Conservation (phyloP, 1,284 basidiomycete species). For the Erythrobasidium hasegawianum region DNA sequence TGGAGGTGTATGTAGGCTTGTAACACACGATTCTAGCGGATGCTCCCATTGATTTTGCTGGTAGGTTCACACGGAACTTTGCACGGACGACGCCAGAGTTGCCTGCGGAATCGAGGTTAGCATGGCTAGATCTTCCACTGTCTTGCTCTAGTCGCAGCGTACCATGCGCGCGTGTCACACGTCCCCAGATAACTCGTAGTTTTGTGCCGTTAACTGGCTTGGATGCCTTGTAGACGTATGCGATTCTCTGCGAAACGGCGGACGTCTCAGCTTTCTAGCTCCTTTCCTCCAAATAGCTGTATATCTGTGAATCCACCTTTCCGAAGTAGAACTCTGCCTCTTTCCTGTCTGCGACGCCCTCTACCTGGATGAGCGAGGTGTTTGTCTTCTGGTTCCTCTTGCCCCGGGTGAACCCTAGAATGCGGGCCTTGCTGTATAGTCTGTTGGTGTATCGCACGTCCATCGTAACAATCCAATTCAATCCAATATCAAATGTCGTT, state of each 20-base stretch:
- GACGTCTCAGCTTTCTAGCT: conserved; percentile 6
- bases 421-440: conserved; percentile 91
- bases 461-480: background rate
- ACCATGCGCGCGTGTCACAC: conserved; percentile 83
- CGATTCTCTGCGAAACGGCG: conserved; percentile 67
- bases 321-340: conserved; percentile 96
- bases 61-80: conserved; percentile 96
- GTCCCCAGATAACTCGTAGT: conserved; percentile 55
- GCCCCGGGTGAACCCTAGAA: conserved; percentile 96
- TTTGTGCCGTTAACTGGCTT: conserved; percentile 50
- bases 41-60: conserved; percentile 91
- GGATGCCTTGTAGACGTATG: conserved; percentile 75
- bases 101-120: conserved; percentile 48
- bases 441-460: background rate
- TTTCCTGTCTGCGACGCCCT: conserved; percentile 89
- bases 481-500: background rate
- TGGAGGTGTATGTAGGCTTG: conserved; percentile 27
- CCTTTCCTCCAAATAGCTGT: background rate
- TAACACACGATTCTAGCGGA: conserved; percentile 81
- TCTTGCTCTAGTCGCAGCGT: background rate
- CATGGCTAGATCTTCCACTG: background rate
- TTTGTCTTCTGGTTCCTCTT: conserved; percentile 95
- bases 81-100: conserved; percentile 94
- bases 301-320: conserved; percentile 62
- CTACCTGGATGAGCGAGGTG: conserved; percentile 93